phyloP scores from a whole-genome alignment of 305 asterid genomes.

The Withania somnifera region DNA sequence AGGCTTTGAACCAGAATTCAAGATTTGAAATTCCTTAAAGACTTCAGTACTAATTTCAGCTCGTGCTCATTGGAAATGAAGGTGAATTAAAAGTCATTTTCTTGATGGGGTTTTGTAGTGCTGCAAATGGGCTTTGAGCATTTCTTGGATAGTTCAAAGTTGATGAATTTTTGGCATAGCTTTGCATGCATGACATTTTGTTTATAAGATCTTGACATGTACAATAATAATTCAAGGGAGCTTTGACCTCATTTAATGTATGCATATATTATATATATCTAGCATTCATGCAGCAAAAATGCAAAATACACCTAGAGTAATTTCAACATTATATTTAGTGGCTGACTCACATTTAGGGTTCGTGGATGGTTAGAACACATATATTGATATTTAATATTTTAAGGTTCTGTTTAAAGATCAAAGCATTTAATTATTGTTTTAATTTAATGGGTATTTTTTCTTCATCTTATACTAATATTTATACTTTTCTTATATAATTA shows the following conservation, averaged over 20 bases:
- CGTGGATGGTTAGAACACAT: too few relatives aligned
- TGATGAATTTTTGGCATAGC: constrained; percentile 2
- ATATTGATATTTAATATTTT: too few relatives aligned
- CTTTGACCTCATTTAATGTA: not conserved
- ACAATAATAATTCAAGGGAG: not conserved
- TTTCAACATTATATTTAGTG: too few relatives aligned
- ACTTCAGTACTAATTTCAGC: constrained; percentile 6
- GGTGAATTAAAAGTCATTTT: not conserved
- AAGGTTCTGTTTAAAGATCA: too few relatives aligned
- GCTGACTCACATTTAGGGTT: too few relatives aligned
- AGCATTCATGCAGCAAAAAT: too few relatives aligned
- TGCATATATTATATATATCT: too few relatives aligned
- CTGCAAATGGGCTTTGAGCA: constrained; percentile 6
- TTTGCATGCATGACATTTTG: not conserved
- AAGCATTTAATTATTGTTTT: too few relatives aligned
- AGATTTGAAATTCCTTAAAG: constrained; percentile 17
- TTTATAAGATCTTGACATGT: not conserved
- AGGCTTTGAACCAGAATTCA: constrained; percentile 28
- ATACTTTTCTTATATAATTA: too few relatives aligned
- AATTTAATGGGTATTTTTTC: too few relatives aligned
- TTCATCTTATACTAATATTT: too few relatives aligned
- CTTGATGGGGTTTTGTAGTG: constrained; percentile 3
- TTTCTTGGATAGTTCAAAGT: not conserved
- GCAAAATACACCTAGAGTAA: too few relatives aligned
- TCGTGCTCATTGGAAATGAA: constrained; percentile 3